A percentile compares a stretch with the other conserved stretches of the same genome.
These are phyloP conservation scores for Wickerhamomyces chaumierensis DNA, from an alignment of 805 yeast species.

Conservation along the genomic window DNA sequence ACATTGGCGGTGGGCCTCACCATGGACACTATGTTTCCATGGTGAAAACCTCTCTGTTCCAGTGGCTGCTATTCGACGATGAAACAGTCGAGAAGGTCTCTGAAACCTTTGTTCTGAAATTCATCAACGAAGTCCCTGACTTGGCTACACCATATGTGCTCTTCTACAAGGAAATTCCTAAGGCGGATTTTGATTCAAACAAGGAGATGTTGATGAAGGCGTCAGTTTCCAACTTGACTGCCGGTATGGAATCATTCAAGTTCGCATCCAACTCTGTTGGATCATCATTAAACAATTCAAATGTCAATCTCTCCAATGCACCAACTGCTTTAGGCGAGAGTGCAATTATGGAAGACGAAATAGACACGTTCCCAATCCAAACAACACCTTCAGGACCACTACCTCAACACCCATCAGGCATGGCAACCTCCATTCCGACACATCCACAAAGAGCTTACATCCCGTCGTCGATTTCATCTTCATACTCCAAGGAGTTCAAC, in stretches of 20 bases:
- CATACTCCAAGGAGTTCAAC: background rate
- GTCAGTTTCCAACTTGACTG: background rate
- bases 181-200: constrained; percentile 18
- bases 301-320: background rate
- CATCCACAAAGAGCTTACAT: background rate
- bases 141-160: constrained; percentile 86
- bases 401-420: background rate
- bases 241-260: background rate
- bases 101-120: constrained; percentile 70
- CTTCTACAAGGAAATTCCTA: constrained; percentile 58
- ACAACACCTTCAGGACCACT: background rate
- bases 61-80: constrained; percentile 93
- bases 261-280: background rate
- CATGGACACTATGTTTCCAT: constrained; percentile 93
- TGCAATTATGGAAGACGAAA: background rate
- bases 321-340: background rate
- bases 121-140: constrained; percentile 82
- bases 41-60: constrained; percentile 62
- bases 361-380: constrained; percentile 3
- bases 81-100: constrained; percentile 87
- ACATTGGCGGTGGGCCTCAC: constrained; percentile 95
- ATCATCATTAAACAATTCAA: background rate
- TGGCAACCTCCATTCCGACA: background rate
- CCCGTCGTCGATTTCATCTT: background rate
- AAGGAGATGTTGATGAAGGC: background rate